Conservation (phyloP, 1,284 basidiomycete species). For the Golubevia pallescens region DNA sequence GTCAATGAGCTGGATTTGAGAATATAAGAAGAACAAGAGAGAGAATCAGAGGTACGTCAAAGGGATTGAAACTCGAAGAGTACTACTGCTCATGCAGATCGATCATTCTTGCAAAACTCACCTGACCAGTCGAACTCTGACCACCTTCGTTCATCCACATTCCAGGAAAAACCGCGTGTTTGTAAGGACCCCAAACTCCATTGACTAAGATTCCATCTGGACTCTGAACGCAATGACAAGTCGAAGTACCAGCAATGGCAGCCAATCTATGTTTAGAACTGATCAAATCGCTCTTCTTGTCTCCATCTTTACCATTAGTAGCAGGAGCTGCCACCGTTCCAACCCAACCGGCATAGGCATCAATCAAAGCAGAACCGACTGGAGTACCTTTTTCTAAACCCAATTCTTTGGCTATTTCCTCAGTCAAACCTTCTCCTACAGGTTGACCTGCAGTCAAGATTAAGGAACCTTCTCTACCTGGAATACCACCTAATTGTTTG, state of each 20-base stretch:
- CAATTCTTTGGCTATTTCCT: conserved; percentile 80
- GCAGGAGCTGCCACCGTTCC: conserved; percentile 89
- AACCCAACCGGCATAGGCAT: conserved; percentile 99
- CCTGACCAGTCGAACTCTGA: conserved; percentile 96
- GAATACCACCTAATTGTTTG: conserved; percentile 77
- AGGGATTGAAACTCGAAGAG: not conserved
- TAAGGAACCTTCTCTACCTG: conserved; percentile 68
- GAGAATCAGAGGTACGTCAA: conserved; percentile 12
- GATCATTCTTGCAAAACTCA: no score
- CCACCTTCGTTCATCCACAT: conserved; percentile 99
- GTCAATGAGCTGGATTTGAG: conserved; percentile 76
- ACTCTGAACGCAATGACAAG: conserved; percentile 84
- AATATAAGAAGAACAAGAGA: conserved; percentile 1
- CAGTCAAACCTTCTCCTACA: conserved; percentile 82
- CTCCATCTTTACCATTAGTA: conserved; percentile 68
- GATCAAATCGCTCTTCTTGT: conserved; percentile 49
- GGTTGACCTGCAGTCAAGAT: conserved; percentile 90
- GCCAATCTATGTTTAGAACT: conserved; percentile 74
- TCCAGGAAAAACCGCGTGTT: conserved; percentile 85
- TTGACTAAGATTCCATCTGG: conserved; percentile 82
- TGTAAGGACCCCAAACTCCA: conserved; percentile 97
- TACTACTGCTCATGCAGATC: no score
- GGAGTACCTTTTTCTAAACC: conserved; percentile 87
- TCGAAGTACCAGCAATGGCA: conserved; percentile 92
- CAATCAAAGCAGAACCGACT: conserved; percentile 92